Conservation (phyloP, 1,284 basidiomycete genomes). For the Cerioporus squamosus region DNA sequence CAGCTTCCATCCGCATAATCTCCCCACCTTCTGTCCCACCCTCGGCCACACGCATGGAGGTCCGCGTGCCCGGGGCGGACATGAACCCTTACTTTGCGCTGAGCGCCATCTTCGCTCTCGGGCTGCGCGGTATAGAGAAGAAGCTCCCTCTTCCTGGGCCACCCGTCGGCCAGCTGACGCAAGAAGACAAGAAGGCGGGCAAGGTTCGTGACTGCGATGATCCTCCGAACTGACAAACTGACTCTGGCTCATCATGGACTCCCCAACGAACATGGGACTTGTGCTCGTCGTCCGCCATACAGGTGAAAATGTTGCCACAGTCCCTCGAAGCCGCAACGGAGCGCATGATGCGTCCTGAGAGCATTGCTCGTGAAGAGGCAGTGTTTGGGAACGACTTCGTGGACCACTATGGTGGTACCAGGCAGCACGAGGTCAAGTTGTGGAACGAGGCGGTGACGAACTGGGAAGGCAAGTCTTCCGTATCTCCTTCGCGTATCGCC, state of each 20-base stretch:
- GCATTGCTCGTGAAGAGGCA: slow-evolving; percentile 75
- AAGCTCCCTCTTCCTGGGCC: slow-evolving; percentile 71
- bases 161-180: slow-evolving; percentile 67
- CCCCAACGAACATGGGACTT: not conserved
- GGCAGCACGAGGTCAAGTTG: slow-evolving; percentile 85
- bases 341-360: slow-evolving; percentile 77
- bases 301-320: slow-evolving; percentile 76
- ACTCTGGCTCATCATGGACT: not conserved
- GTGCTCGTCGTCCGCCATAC: not conserved
- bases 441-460: slow-evolving; percentile 92
- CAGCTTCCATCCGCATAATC: slow-evolving; percentile 90
- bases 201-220: slow-evolving; percentile 44
- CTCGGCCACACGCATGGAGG: slow-evolving; percentile 85
- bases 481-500: not conserved
- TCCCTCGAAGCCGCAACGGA: slow-evolving; percentile 82
- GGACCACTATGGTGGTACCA: slow-evolving; percentile 92
- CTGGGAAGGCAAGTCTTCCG: slow-evolving; percentile 77
- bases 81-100: slow-evolving; percentile 93
- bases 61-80: slow-evolving; percentile 95
- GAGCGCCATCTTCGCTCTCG: slow-evolving; percentile 85
- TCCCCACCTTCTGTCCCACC: slow-evolving; percentile 85
- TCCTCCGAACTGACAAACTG: no score
- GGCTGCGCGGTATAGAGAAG: slow-evolving; percentile 86
- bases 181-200: slow-evolving; percentile 58
- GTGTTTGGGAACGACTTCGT: slow-evolving; percentile 90